phyloP scores from a whole-genome alignment of 176 grass and related monocot genomes.

The Phyllostachys edulis region DNA sequence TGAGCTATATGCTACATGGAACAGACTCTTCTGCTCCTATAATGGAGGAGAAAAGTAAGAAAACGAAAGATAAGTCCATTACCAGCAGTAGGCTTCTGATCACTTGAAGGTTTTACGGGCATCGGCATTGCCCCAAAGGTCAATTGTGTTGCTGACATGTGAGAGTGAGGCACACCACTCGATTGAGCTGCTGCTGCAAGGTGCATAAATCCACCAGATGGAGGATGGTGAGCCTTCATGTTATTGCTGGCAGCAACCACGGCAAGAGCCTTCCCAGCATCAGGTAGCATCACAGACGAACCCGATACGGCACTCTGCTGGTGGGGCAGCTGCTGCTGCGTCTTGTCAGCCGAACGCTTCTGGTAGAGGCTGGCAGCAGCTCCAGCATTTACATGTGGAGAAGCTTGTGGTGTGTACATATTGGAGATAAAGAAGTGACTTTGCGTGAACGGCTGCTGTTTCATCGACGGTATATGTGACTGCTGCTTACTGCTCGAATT shows the following conservation, averaged over 20 bases:
- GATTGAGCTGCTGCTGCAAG: conserved; percentile 39
- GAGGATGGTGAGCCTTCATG: conserved; percentile 56
- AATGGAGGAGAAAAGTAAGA: not conserved
- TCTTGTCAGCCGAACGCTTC: conserved; percentile 52
- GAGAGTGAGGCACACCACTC: conserved; percentile 38
- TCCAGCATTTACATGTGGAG: conserved; percentile 38
- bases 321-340: conserved; percentile 45
- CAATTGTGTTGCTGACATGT: conserved; percentile 53
- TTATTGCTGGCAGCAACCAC: conserved; percentile 47
- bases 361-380: conserved; percentile 45
- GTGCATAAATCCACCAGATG: conserved; percentile 49
- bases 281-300: conserved; percentile 26
- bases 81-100: conserved; percentile 90
- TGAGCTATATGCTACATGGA: not conserved
- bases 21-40: not conserved
- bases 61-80: conserved; percentile 5
- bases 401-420: conserved; percentile 43
- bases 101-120: conserved; percentile 53
- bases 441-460: conserved; percentile 51
- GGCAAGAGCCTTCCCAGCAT: conserved; percentile 37
- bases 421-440: conserved; percentile 69
- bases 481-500: conserved; percentile 64
- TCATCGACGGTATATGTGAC: conserved; percentile 39
- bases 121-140: conserved; percentile 48
- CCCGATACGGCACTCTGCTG: conserved; percentile 40